Evolutionary conservation across 1,284 basidiomycete genomes (phyloP).

Genomic region (Xanthoconium separans): DNA sequence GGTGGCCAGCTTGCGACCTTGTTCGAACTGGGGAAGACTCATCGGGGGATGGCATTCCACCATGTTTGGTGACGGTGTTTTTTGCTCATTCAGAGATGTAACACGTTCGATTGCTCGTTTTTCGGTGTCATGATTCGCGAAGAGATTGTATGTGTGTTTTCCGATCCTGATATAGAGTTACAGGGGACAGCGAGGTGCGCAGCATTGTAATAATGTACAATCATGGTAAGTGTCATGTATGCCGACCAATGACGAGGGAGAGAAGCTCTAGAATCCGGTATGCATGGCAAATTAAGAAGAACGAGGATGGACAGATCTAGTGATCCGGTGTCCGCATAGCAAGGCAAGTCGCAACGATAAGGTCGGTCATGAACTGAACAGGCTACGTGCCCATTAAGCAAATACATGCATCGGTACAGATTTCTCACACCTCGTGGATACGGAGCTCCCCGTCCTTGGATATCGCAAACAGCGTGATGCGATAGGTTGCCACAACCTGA

Average conservation of each 20-base stretch:
- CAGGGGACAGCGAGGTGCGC: neutral
- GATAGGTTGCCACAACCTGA: constrained; percentile 32
- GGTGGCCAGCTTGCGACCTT: constrained; percentile 12
- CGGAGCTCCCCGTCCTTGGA: constrained; percentile 34
- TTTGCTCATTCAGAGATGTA: neutral
- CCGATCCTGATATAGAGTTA: neutral
- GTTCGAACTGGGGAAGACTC: constrained; percentile 25
- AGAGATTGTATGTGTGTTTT: neutral
- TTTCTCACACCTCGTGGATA: constrained; percentile 28
- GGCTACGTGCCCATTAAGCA: constrained; percentile 14
- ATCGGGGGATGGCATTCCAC: constrained; percentile 22
- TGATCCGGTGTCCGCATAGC: constrained; percentile 32
- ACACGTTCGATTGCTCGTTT: neutral
- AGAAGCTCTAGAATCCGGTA: neutral
- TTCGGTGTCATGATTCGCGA: neutral
- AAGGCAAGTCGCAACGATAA: constrained; percentile 33
- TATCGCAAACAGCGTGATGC: constrained; percentile 30
- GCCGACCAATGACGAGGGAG: neutral
- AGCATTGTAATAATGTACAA: constrained; percentile 1
- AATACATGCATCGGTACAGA: neutral
- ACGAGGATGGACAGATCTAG: constrained; percentile 5
- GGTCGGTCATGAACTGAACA: constrained; percentile 26
- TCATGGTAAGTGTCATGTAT: neutral
- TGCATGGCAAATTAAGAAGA: neutral
- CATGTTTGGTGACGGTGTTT: constrained; percentile 25